Evolutionary conservation across 2,329 filamentous ascomycete genomes (phyloP), one percentile per base, ranked within the genome.

Genomic region (Pleomassaria siparia): DNA sequence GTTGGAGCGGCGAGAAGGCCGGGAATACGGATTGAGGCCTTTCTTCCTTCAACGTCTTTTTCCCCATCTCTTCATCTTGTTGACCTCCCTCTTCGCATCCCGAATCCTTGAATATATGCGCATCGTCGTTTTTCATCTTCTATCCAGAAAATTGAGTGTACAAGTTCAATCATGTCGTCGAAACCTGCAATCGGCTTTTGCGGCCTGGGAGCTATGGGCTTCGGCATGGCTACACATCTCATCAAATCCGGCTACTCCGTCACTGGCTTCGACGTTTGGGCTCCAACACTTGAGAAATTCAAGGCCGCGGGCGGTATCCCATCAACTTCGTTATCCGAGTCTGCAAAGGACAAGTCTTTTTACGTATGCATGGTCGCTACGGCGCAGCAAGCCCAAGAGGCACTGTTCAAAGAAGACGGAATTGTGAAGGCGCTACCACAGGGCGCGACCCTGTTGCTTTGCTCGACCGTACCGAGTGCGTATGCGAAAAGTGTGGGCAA

Each of bases 191-290:
- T 88, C 44, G 80, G 82, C 54, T 89, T 89, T 71, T 84, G 87
- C 54, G 87, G 87, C 75, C 84, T 91, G 2, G 87, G 87, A 47
- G 87, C 87, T 70, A 90, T 90, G 87, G 87, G 87, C 64, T 87
- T 89, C 67, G 87, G 87, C 64, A 90, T 91, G 87, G 87, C 87
- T 54, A 87, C 82, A 50, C 80, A 89, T 64, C 80, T 91, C 37
- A 75, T 89, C 59, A 82, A 83, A 56, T 73, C 80, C 54, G 85
- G 85, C 48, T 88, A 86, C 68, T 51, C 73, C 21, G 86, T 90
- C 20, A 85, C 81, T 18, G 87, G 87, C 46, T 90, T 84, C 65
- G 87, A 91, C 62, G 80, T 89, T 32, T 89, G 81, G 73, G 74
- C 74, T 2, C 83, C 85, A 5, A 84, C 85, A 0, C 77, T 89